These are phyloP conservation scores for Yamadazyma laniorum DNA, from an alignment of 805 yeast genomes.

Conservation along the genomic window DNA sequence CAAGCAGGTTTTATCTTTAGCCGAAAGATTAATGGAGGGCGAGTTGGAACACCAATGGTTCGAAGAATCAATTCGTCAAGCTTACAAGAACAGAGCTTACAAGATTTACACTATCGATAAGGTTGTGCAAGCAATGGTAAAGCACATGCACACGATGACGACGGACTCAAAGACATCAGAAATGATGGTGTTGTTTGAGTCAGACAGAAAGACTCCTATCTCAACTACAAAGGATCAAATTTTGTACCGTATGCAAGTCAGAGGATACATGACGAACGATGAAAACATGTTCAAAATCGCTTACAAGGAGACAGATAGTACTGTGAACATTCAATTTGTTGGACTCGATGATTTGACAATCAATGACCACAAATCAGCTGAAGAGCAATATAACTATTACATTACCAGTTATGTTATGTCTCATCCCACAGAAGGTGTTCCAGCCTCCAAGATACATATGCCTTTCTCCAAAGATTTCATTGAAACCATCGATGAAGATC, in stretches of 20 bases:
- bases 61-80: conserved; percentile 94
- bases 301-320: conserved; percentile 51
- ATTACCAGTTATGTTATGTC: conserved; percentile 90
- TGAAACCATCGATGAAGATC: conserved; percentile 54
- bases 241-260: conserved; percentile 81
- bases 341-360: conserved; percentile 87
- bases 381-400: conserved; percentile 89
- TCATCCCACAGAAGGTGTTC: conserved; percentile 95
- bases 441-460: conserved; percentile 67
- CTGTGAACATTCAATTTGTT: conserved; percentile 74
- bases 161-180: conserved; percentile 80
- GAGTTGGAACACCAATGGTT: conserved; percentile 91
- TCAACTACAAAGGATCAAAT: conserved; percentile 88
- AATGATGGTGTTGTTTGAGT: conserved; percentile 76
- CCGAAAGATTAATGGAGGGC: conserved; percentile 79
- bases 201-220: conserved; percentile 60
- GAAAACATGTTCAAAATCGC: conserved; percentile 92
- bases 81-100: conserved; percentile 89
- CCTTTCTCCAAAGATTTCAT: conserved; percentile 71
- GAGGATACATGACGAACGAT: conserved; percentile 72
- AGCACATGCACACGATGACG: conserved; percentile 83
- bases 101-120: conserved; percentile 91
- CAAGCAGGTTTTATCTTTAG: conserved; percentile 69
- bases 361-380: conserved; percentile 62
- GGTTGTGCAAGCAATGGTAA: conserved; percentile 68